These are phyloP conservation scores for Penicillium expansum DNA, from an alignment of 2,329 filamentous ascomycete species.

Conservation along the genomic window DNA sequence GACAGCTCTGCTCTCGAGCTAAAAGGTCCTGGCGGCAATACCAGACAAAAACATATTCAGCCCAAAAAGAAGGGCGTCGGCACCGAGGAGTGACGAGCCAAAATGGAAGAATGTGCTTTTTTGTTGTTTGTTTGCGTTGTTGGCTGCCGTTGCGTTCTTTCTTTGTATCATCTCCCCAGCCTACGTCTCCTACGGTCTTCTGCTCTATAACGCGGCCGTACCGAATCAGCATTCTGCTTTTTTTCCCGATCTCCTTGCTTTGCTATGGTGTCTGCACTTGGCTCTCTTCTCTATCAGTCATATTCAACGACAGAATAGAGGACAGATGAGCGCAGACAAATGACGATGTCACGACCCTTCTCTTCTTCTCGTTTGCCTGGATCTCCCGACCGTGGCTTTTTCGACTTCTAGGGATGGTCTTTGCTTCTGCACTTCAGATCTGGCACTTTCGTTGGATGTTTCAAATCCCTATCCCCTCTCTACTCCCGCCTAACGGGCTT, in stretches of 20 bases:
- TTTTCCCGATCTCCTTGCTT: background rate
- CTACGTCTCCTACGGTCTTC: background rate
- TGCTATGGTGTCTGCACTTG: conserved; percentile 4
- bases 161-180: conserved; percentile 9
- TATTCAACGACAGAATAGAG: background rate
- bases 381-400: conserved; percentile 21
- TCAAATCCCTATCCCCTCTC: background rate
- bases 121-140: conserved; percentile 3
- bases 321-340: conserved; percentile 7
- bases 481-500: background rate
- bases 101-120: conserved; percentile 19
- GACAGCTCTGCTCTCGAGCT: conserved; percentile 23
- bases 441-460: conserved; percentile 3
- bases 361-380: conserved; percentile 23
- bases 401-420: conserved; percentile 26
- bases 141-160: background rate
- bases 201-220: background rate
- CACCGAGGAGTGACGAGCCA: conserved; percentile 27
- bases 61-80: conserved; percentile 42
- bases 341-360: conserved; percentile 37
- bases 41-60: conserved; percentile 39
- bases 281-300: background rate
- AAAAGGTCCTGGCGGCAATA: conserved; percentile 20
- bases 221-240: background rate
- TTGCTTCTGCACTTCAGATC: conserved; percentile 10